Base-by-base conservation (phyloP, 2,329 filamentous ascomycete species). In the Diaporthe humulicola region DNA sequence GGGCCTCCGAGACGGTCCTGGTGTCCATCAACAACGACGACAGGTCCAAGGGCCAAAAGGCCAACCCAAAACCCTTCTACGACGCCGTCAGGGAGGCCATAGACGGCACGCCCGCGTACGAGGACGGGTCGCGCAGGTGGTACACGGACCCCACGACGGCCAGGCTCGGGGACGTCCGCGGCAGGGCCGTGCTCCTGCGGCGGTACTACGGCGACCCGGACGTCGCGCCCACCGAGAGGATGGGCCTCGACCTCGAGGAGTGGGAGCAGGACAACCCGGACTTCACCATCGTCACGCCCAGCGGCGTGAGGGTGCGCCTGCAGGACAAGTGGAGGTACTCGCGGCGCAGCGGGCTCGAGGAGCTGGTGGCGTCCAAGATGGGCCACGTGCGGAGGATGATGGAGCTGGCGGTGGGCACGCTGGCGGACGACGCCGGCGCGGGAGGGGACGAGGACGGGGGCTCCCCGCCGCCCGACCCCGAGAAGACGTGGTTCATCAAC, bases 261-360 rank as follows among this genome's bases (percentile, higher is more conserved):
- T 94, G 93, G 93, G 87, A 89, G 0, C 88, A 94, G 83, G 94
- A 94, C 81, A 90, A 90, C 25, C 86, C 91, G 0, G 86, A 92
- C 78, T 89, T 91, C 74, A 86, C 84, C 36, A 88, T 88, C 64
- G 77, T 79, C 54, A 86, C 85, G 5, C 78, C 81, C 22, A 80
- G 81, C 25, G 78, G 80, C 36, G 81, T 84, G 5, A 80, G 81
- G 28, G 78, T 87, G 57, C 85, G 84, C 14, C 81, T 87, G 10
- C 86, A 88, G 80, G 86, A 88, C 79, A 86, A 87, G 79, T 88
- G 87, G 83, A 83, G 82, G 75, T 86, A 84, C 77, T 78, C 82
- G 0, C 77, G 83, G 36, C 81, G 84, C 10, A 81, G 84, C 30
- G 75, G 82, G 9, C 81, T 88, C 22, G 79, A 82, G 2, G 78